Percentiles rank a stretch among this genome's conserved stretches.
Conservation (phyloP, 768 basidiomycete species). For the Termitomyces sp. region DNA sequence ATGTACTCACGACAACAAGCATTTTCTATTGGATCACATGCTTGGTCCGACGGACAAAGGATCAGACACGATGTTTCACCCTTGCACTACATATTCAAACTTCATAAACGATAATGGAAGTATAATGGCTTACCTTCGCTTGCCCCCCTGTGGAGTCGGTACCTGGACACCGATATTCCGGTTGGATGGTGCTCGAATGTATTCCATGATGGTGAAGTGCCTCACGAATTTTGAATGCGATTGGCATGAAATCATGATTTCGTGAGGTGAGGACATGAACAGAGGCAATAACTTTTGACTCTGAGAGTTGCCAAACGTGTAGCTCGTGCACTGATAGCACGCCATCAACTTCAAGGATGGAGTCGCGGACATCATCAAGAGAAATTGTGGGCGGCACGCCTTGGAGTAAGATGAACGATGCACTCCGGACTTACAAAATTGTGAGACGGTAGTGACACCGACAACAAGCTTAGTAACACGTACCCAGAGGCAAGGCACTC, state of each 20-base stretch:
- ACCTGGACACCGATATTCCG: slow-evolving; percentile 59
- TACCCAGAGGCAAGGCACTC: slow-evolving; percentile 87
- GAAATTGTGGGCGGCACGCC: slow-evolving; percentile 90
- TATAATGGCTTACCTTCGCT: slow-evolving; percentile 35
- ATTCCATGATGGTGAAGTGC: slow-evolving; percentile 88
- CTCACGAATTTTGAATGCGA: slow-evolving; percentile 80
- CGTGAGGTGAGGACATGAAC: slow-evolving; percentile 89
- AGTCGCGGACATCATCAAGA: slow-evolving; percentile 80
- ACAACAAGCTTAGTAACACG: slow-evolving; percentile 16
- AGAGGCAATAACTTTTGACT: slow-evolving; percentile 91
- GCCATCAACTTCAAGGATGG: slow-evolving; percentile 79
- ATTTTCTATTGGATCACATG: slow-evolving; percentile 65
- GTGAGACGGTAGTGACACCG: background rate
- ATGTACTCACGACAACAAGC: slow-evolving; percentile 84
- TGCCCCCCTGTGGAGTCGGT: slow-evolving; percentile 41
- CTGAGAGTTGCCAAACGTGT: slow-evolving; percentile 97
- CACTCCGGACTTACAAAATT: slow-evolving; percentile 61
- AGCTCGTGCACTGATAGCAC: slow-evolving; percentile 89
- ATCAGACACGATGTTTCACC: slow-evolving; percentile 63
- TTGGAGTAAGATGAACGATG: slow-evolving; percentile 93
- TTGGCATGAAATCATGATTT: slow-evolving; percentile 86
- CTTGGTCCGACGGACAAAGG: slow-evolving; percentile 63
- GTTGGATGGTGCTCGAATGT: slow-evolving; percentile 93
- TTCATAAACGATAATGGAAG: background rate
- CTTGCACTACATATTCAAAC: slow-evolving; percentile 17